phyloP scores from a whole-genome alignment of 2,329 filamentous ascomycete genomes.

The Graphilbum fragrans region DNA sequence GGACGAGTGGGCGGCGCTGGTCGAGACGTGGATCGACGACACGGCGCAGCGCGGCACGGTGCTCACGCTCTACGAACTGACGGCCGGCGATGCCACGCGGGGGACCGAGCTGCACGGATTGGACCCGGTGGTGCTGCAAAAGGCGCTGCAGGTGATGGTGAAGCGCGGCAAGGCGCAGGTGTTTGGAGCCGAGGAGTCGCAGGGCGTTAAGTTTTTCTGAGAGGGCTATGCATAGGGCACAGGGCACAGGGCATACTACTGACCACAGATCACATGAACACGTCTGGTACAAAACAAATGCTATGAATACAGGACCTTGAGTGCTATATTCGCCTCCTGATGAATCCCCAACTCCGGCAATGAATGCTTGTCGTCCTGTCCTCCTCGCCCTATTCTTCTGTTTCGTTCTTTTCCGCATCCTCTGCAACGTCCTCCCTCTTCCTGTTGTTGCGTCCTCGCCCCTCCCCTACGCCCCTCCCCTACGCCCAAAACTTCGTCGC shows the following conservation, averaged over 20 bases:
- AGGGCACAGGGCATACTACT: no score
- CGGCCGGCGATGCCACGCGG: slow-evolving; percentile 69
- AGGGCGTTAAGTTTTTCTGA: slow-evolving; percentile 98
- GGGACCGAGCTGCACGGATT: slow-evolving; percentile 78
- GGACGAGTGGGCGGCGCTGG: slow-evolving; percentile 76
- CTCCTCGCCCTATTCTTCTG: not conserved
- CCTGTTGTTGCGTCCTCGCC: no score
- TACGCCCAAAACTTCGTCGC: slow-evolving; percentile 13
- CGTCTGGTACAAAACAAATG: no score
- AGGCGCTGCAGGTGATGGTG: slow-evolving; percentile 67
- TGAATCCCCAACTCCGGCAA: no score
- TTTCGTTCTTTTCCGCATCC: not conserved
- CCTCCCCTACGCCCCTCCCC: not conserved
- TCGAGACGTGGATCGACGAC: slow-evolving; percentile 74
- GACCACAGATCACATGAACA: no score
- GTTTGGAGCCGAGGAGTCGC: slow-evolving; percentile 77
- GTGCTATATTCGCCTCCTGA: no score
- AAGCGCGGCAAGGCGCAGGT: slow-evolving; percentile 88
- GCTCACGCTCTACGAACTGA: slow-evolving; percentile 83
- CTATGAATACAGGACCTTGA: no score
- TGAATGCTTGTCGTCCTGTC: no score
- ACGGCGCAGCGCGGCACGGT: slow-evolving; percentile 84
- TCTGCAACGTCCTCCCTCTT: not conserved
- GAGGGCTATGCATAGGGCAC: no score
- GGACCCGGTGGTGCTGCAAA: slow-evolving; percentile 69